Conservation (phyloP, 1,284 basidiomycete genomes). For the Ceratobasidium sp. region DNA sequence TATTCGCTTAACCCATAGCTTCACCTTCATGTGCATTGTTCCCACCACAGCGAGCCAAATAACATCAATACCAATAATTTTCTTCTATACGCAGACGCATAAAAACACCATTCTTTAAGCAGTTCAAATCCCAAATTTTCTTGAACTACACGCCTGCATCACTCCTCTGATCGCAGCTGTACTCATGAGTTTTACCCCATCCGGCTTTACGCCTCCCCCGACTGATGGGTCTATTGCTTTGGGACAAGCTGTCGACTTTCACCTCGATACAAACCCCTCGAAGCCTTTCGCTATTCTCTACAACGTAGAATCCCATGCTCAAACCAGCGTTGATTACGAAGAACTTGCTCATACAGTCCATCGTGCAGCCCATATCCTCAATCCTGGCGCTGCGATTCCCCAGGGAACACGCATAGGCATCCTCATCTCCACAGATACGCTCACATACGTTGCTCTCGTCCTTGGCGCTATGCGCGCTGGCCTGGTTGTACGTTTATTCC, state of each 20-base stretch:
- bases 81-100: no score
- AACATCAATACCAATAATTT: no score
- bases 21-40: no score
- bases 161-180: no score
- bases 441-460: not conserved
- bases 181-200: no score
- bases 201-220: not conserved
- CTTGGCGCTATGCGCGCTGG: constrained; percentile 5
- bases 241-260: not conserved
- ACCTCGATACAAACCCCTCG: not conserved
- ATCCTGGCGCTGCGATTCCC: not conserved
- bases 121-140: no score
- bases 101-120: no score
- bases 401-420: not conserved
- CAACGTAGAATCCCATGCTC: not conserved
- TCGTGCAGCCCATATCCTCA: not conserved
- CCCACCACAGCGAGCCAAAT: no score
- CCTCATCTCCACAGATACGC: not conserved
- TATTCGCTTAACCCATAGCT: no score
- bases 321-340: not conserved
- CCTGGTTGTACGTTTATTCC: not conserved
- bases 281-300: not conserved
- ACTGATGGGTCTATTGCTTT: not conserved
- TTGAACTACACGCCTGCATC: no score
- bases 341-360: not conserved